Conservation (phyloP, 306 rosid species). For the Ziziphus jujuba region DNA sequence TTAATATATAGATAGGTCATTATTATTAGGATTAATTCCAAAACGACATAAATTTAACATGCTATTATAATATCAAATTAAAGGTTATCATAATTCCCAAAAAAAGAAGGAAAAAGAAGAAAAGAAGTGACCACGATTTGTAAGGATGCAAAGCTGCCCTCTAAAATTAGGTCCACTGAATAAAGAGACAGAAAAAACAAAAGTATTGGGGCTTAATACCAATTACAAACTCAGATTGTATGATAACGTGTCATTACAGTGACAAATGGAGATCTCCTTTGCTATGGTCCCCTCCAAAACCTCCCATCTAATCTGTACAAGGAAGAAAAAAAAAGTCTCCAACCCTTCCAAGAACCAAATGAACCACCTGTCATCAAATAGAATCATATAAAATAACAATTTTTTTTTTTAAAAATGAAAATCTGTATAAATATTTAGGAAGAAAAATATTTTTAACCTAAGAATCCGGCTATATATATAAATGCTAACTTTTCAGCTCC, state of each 20-base stretch:
- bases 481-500: constrained; percentile 8
- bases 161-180: constrained; percentile 4
- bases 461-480: constrained; percentile 14
- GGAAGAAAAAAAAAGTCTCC: constrained; percentile 12
- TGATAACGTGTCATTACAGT: constrained; percentile 8
- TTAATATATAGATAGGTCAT: too few species aligned
- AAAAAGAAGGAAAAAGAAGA: too few species aligned
- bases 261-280: background rate
- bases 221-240: constrained; percentile 2
- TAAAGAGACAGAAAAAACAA: background rate
- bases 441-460: background rate
- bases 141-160: background rate
- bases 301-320: constrained; percentile 13
- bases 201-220: background rate
- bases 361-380: constrained; percentile 2
- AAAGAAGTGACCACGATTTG: background rate
- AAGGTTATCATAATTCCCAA: too few species aligned
- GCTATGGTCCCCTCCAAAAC: background rate
- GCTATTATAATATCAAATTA: too few species aligned
- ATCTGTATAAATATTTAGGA: background rate
- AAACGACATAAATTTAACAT: too few species aligned
- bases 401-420: too few species aligned
- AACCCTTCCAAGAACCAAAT: constrained; percentile 15
- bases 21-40: too few species aligned
- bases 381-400: background rate